Conservation (phyloP, 75 land plant genomes). For the Ceratopteris richardii region DNA sequence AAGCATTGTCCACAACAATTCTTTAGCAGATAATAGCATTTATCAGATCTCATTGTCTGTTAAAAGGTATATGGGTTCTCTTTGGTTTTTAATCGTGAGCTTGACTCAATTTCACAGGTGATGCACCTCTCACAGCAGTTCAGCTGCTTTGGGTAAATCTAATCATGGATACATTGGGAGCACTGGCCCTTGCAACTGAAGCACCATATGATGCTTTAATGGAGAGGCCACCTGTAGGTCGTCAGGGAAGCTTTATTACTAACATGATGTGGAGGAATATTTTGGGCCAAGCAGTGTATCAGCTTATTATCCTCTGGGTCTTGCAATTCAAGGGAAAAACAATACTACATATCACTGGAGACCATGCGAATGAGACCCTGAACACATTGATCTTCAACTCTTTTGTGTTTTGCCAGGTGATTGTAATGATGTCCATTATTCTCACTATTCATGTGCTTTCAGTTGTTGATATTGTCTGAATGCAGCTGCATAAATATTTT, state of each 20-base stretch:
- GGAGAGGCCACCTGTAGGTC: slow-evolving; percentile 58
- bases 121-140: slow-evolving; percentile 76
- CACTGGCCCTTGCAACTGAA: slow-evolving; percentile 82
- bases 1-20: not conserved
- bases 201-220: slow-evolving; percentile 74
- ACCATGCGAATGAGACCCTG: slow-evolving; percentile 24
- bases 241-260: slow-evolving; percentile 52
- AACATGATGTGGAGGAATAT: slow-evolving; percentile 81
- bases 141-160: slow-evolving; percentile 82
- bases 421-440: not conserved
- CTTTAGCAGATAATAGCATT: too few relatives aligned
- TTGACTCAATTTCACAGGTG: slow-evolving; percentile 30
- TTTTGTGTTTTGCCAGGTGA: slow-evolving; percentile 90
- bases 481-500: too few relatives aligned
- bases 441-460: not conserved
- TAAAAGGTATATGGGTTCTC: too few relatives aligned
- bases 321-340: slow-evolving; percentile 47
- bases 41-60: too few relatives aligned
- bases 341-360: slow-evolving; percentile 34
- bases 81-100: too few relatives aligned
- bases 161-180: slow-evolving; percentile 86
- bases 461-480: not conserved
- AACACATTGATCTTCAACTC: slow-evolving; percentile 77
- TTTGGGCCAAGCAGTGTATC: slow-evolving; percentile 64
- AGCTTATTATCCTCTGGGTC: slow-evolving; percentile 47